Percentiles rank a stretch among this genome's conserved stretches.
phyloP scores from a whole-genome alignment of 2,329 filamentous ascomycete species.

The Trichoderma koningiopsis region DNA sequence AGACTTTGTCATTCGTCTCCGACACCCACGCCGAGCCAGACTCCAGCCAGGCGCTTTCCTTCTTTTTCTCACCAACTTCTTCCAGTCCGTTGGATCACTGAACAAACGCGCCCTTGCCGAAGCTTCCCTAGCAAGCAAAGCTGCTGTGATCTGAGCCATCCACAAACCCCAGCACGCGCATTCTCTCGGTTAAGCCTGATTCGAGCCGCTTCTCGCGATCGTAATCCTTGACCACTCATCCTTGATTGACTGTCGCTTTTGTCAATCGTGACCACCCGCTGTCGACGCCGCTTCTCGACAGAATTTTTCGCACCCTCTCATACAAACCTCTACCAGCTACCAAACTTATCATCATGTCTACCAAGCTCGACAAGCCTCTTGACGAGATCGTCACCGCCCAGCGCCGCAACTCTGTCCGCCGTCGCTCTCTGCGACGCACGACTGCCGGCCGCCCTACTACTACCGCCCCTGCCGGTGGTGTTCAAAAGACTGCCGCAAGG shows the following conservation, averaged over 20 bases:
- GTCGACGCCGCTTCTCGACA: slow-evolving; percentile 9
- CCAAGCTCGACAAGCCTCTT: slow-evolving; percentile 94
- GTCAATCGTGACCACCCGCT: slow-evolving; percentile 18
- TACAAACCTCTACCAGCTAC: neutral
- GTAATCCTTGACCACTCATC: slow-evolving; percentile 1
- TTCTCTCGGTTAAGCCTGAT: slow-evolving; percentile 14
- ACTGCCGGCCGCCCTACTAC: slow-evolving; percentile 55
- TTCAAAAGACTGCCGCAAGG: slow-evolving; percentile 75
- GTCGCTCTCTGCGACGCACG: slow-evolving; percentile 53
- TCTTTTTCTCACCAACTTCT: neutral
- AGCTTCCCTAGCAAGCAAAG: neutral
- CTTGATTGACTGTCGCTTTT: slow-evolving; percentile 12
- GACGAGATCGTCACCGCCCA: slow-evolving; percentile 92
- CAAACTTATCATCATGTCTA: slow-evolving; percentile 68
- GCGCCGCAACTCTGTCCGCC: slow-evolving; percentile 59
- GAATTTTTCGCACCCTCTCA: slow-evolving; percentile 5
- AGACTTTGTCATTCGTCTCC: neutral
- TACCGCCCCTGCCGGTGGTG: slow-evolving; percentile 76
- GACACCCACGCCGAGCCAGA: neutral
- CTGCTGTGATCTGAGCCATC: slow-evolving; percentile 12
- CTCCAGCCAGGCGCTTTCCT: neutral
- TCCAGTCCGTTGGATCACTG: neutral
- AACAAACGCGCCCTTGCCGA: slow-evolving; percentile 10
- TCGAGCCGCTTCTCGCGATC: slow-evolving; percentile 17
- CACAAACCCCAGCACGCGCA: slow-evolving; percentile 13